Base-by-base conservation (phyloP, 73 alveolate genomes). In the Paramecium sonneborni region DNA sequence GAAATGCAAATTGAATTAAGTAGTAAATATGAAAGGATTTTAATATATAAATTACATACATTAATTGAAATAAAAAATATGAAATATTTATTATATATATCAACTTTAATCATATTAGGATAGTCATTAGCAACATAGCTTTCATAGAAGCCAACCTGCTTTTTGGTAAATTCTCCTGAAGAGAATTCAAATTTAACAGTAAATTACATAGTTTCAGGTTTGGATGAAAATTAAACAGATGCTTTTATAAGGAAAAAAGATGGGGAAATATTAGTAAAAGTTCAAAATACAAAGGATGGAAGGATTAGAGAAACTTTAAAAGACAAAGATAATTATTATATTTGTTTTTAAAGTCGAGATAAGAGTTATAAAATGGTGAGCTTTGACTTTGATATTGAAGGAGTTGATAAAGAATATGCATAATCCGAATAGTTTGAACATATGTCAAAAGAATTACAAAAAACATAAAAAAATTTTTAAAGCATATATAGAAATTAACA, bases 331-430 rank as follows among this genome's bases (percentile, higher is more conserved):
- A 44, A n/a, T 6, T 79, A 79, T 24, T 79, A 38, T 6, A 14
- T 79, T 24, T 79, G 90, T n/a, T 79, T 79, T 15, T 7, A 26
- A 39, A 79, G 43, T 79, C 1, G 11, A 26, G 72, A 79, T 79
- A 34, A n/a, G 1, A 34, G 76, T 12, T 79, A 43, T 24, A 79
- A 79, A 23, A 44, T 79, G 70, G 90, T 44, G 5, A 79, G 90
- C 41, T 79, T 79, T 41, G 90, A 79, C 15, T 43, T 79, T 44
- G 90, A 79, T 79, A 43, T 79, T 44, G 76, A 39, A 30, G 90
- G 90, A 3, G 76, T 79, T 41, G 90, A 79, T 5, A 79, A 79
- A 26, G 74, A 79, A 30, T 39, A 43, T 79, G 90, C 90, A 14
- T 79, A 43, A 24, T 3, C 69, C 4, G 90, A 79, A 3, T 18